Evolutionary conservation across 345 rosid genomes (phyloP).

Genomic region (Kandelia obovata): DNA sequence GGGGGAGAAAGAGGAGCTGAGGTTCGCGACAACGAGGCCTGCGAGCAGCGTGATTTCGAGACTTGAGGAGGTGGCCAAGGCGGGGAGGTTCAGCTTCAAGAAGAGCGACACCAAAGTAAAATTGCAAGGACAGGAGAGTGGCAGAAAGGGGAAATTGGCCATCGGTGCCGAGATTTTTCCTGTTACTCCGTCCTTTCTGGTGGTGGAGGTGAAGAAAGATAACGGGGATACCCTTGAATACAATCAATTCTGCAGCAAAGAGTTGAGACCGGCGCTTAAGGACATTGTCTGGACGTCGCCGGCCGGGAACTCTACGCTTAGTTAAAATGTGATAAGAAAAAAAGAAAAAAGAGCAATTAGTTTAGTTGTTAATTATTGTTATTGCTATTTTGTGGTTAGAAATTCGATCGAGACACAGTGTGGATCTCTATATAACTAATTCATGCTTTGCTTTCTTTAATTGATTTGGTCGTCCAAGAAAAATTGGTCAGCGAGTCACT

Average conservation of each 20-base stretch:
- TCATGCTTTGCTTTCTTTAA: not conserved
- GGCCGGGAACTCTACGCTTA: slow-evolving; percentile 42
- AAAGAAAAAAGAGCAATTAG: not conserved
- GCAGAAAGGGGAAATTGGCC: slow-evolving; percentile 79
- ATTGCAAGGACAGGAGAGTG: slow-evolving; percentile 69
- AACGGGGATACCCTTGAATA: slow-evolving; percentile 85
- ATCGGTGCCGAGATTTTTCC: slow-evolving; percentile 78
- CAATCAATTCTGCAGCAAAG: slow-evolving; percentile 77
- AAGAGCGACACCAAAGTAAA: slow-evolving; percentile 71
- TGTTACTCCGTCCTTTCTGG: slow-evolving; percentile 63
- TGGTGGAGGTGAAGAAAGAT: slow-evolving; percentile 91
- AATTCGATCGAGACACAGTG: not conserved
- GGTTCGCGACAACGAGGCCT: slow-evolving; percentile 73
- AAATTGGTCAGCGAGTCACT: too few relatives aligned
- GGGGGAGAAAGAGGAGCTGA: slow-evolving; percentile 72
- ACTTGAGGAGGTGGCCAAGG: slow-evolving; percentile 68
- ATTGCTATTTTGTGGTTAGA: not conserved
- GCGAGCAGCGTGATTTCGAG: slow-evolving; percentile 83
- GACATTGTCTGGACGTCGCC: slow-evolving; percentile 77
- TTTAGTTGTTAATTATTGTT: slow-evolving; percentile 1
- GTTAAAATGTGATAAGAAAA: slow-evolving; percentile 23
- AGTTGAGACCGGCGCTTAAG: slow-evolving; percentile 84
- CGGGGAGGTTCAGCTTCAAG: slow-evolving; percentile 59
- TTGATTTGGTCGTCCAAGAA: not conserved
- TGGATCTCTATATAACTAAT: not conserved